Base-by-base conservation (phyloP, 2,329 filamentous ascomycete genomes). In the Aspergillus texensis region DNA sequence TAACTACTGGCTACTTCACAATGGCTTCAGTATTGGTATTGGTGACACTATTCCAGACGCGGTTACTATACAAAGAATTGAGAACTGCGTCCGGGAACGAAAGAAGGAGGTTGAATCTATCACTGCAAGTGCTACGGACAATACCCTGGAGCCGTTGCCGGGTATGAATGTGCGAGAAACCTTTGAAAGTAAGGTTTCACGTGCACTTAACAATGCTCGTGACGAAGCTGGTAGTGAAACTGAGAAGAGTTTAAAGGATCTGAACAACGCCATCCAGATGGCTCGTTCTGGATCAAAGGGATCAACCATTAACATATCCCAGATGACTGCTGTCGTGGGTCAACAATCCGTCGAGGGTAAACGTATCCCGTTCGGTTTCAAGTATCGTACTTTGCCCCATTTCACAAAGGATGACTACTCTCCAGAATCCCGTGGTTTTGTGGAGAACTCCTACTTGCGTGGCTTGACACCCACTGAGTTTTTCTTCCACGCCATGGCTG, bases 401-500 rank as follows among this genome's bases (percentile, higher is more conserved):
- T 99, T 99, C 80, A 97, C 95, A 68, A 99, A 99, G 83, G 96
- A 99, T 72, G 96, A 99, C 78, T 99, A 98, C 79, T 98, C 94
- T 24, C 93, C 95, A 12, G 94, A 97, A 77, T 94, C 95, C 53
- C 90, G 95, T 82, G 95, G 95, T 48, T 99, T 99, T 75, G 95
- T 99, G 24, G 95, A 99, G 80, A 99, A 99, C 81, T 99, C 95
- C 0, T 99, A 99, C 73, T 87, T 99, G 14, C 92, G 95, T 83
- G 95, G 95, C 61, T 83, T 99, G 63, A 99, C 96, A 0, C 95
- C 95, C 0, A 90, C 92, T 0, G 95, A 99, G 72, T 99, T 99
- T 82, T 99, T 97, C 84, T 99, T 99, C 86, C 95, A 99, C 86
- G 95, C 95, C 75, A 99, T 99, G 95, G 95, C 95, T 85, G 95